phyloP scores from a whole-genome alignment of 176 grass and related monocot species.

The Bolboschoenus planiculmis region DNA sequence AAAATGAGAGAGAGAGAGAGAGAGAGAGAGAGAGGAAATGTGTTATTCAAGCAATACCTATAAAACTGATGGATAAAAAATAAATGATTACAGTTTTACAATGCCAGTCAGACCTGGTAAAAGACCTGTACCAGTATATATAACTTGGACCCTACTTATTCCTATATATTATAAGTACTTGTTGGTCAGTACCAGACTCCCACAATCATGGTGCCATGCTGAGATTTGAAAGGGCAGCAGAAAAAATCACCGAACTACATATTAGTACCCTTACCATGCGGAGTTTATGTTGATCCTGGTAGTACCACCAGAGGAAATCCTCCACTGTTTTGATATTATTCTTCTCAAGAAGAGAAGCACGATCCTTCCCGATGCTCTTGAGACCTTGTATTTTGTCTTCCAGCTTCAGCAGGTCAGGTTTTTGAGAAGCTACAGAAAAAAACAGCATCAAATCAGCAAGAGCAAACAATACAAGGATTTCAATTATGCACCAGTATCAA shows the following conservation, averaged over 20 bases:
- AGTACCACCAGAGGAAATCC: not conserved
- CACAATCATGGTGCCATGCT: not conserved
- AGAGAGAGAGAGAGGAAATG: not conserved
- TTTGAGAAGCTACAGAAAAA: slow-evolving; percentile 7
- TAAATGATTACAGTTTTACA: not conserved
- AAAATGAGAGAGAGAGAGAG: not conserved
- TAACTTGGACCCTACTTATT: not conserved
- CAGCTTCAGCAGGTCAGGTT: not conserved
- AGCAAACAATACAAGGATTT: not conserved
- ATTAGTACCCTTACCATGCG: not conserved
- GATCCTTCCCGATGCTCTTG: slow-evolving; percentile 9
- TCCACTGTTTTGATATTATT: slow-evolving; percentile 1
- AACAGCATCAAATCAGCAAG: not conserved
- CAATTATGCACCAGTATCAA: not conserved
- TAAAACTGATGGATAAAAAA: not conserved
- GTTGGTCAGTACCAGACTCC: not conserved
- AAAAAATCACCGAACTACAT: not conserved
- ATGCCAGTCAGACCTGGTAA: not conserved
- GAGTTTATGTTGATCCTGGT: not conserved
- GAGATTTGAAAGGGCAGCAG: not conserved
- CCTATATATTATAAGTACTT: not conserved
- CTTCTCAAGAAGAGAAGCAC: not conserved
- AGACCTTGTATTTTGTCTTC: not conserved
- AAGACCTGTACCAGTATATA: not conserved
- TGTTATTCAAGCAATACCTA: not conserved